These are phyloP conservation scores for Dioscorea dumetorum DNA, from an alignment of 106 monocot genomes.

Conservation along the genomic window DNA sequence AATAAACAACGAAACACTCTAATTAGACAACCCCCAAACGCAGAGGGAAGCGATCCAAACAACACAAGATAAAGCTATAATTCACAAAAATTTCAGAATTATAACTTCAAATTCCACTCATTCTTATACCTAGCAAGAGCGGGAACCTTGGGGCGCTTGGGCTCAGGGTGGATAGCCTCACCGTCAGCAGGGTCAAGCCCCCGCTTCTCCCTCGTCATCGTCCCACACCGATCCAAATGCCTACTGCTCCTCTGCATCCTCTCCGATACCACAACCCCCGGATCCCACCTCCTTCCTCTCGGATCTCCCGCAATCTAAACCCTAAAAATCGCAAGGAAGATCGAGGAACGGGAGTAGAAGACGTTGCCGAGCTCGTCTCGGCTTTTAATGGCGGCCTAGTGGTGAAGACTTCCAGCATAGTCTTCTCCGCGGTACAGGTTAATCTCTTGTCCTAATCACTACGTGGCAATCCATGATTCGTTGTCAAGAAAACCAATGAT, in stretches of 20 bases:
- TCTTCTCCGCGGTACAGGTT: too few species aligned
- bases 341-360: too few species aligned
- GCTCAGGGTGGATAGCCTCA: constrained; percentile 29
- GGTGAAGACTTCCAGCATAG: too few species aligned
- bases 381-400: too few species aligned
- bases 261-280: neutral
- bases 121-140: constrained; percentile 44
- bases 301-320: too few species aligned
- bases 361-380: too few species aligned
- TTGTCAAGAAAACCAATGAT: too few species aligned
- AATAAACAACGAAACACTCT: neutral
- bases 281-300: neutral
- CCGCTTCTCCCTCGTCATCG: constrained; percentile 38
- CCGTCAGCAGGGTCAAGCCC: constrained; percentile 23
- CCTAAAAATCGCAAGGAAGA: too few species aligned
- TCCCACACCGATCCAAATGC: constrained; percentile 12
- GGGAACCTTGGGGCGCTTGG: constrained; percentile 38
- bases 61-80: neutral
- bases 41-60: neutral
- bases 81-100: neutral
- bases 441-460: too few species aligned
- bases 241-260: constrained; percentile 29
- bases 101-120: neutral
- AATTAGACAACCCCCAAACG: neutral
- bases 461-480: too few species aligned